These are phyloP conservation scores for Didymella arachidicola DNA, from an alignment of 2,329 filamentous ascomycete genomes.

Conservation along the genomic window DNA sequence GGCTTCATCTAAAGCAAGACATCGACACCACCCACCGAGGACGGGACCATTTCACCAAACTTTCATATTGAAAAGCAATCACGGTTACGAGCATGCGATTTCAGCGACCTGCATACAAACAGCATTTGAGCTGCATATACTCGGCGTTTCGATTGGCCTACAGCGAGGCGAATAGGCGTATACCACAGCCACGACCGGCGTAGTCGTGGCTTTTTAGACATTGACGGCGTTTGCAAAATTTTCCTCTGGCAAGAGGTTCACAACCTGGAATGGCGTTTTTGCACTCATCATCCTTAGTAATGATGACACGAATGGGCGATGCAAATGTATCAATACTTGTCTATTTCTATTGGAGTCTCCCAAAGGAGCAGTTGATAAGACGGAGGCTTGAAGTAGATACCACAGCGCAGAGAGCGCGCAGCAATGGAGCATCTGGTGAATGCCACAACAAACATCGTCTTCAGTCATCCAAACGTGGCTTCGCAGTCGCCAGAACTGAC, in stretches of 20 bases:
- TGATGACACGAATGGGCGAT: constrained; percentile 28
- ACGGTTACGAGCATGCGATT: constrained; percentile 46
- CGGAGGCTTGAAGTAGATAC: constrained; percentile 29
- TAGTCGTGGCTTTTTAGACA: constrained; percentile 38
- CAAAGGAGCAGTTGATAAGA: constrained; percentile 15
- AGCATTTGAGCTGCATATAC: constrained; percentile 48
- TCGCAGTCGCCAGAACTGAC: neutral
- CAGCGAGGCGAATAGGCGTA: constrained; percentile 47
- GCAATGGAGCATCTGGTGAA: constrained; percentile 25
- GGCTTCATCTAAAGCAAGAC: constrained; percentile 19
- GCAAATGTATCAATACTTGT: constrained; percentile 29
- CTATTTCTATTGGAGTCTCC: constrained; percentile 20
- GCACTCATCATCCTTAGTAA: constrained; percentile 30
- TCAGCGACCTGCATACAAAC: constrained; percentile 44
- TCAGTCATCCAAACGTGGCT: neutral
- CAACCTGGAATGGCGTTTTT: constrained; percentile 31
- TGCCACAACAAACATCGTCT: constrained; percentile 13
- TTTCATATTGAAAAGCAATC: constrained; percentile 31
- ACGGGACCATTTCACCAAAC: constrained; percentile 7
- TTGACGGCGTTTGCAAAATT: constrained; percentile 37
- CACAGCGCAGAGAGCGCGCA: constrained; percentile 29
- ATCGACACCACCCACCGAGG: constrained; percentile 1
- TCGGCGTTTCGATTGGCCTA: constrained; percentile 40
- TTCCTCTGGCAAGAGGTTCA: constrained; percentile 26
- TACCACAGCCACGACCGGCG: constrained; percentile 36